Evolutionary conservation across 345 rosid species (phyloP).

Genomic region (Eutrema yunnanense): DNA sequence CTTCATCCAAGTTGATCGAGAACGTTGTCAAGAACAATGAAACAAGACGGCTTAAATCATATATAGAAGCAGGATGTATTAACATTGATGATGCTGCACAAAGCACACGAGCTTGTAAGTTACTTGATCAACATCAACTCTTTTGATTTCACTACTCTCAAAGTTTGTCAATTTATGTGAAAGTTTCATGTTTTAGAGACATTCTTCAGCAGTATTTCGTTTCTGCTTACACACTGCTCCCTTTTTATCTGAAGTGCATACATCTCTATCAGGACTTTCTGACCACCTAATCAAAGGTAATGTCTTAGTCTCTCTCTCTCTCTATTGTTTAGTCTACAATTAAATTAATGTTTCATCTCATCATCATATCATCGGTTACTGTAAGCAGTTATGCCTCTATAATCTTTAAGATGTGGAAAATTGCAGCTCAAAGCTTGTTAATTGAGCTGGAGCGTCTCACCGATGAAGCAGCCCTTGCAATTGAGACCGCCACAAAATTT

Average conservation of each 20-base stretch:
- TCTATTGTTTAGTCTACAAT: background rate
- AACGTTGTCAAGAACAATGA: slow-evolving; percentile 54
- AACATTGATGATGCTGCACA: slow-evolving; percentile 39
- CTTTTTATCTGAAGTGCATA: slow-evolving; percentile 39
- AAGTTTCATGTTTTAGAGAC: background rate
- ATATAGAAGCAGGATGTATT: slow-evolving; percentile 52
- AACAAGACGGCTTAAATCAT: slow-evolving; percentile 52
- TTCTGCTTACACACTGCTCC: background rate
- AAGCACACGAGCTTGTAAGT: slow-evolving; percentile 59
- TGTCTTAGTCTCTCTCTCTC: background rate
- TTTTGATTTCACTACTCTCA: background rate
- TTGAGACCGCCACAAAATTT: slow-evolving; percentile 35
- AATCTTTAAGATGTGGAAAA: background rate
- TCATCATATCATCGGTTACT: background rate
- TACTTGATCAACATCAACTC: background rate
- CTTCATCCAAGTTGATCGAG: slow-evolving; percentile 41
- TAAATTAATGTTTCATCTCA: background rate
- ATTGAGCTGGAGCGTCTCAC: slow-evolving; percentile 46
- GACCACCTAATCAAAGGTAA: slow-evolving; percentile 56
- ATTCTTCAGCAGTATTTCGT: background rate
- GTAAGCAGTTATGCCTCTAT: background rate
- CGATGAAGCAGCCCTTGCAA: slow-evolving; percentile 35
- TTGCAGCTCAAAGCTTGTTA: slow-evolving; percentile 53
- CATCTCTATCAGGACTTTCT: slow-evolving; percentile 45
- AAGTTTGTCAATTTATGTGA: background rate